Percentiles rank a stretch among this genome's conserved stretches.
phyloP scores from a whole-genome alignment of 805 yeast genomes.

The Ogataea nonfermentans region DNA sequence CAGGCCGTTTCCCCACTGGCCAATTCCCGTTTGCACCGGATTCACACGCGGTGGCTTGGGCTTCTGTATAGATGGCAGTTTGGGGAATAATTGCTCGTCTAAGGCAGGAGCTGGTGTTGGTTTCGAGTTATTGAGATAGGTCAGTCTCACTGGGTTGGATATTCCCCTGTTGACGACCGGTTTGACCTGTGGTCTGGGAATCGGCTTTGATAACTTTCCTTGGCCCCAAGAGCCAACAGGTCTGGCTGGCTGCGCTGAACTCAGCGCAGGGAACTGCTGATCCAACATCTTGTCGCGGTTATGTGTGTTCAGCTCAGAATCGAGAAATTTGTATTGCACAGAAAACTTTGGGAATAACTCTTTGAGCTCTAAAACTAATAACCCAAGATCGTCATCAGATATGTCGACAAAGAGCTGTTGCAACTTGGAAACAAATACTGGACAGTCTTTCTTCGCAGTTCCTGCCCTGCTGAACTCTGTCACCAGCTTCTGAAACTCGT shows the following conservation, averaged over 20 bases:
- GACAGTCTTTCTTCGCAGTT: constrained; percentile 45
- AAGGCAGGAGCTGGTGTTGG: constrained; percentile 7
- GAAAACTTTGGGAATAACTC: constrained; percentile 54
- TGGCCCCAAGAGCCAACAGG: constrained; percentile 10
- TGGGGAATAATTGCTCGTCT: constrained; percentile 31
- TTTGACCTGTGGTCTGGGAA: constrained; percentile 1
- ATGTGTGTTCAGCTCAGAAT: constrained; percentile 30
- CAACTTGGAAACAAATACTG: constrained; percentile 47
- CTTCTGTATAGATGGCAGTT: constrained; percentile 39
- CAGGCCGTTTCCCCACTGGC: constrained; percentile 33
- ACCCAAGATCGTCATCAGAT: constrained; percentile 48
- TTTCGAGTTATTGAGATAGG: constrained; percentile 11
- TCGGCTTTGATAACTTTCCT: not conserved
- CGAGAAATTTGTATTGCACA: constrained; percentile 39
- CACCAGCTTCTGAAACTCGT: constrained; percentile 50
- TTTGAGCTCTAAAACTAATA: constrained; percentile 59
- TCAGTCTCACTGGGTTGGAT: constrained; percentile 14
- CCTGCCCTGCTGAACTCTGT: constrained; percentile 46
- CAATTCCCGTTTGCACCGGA: constrained; percentile 36
- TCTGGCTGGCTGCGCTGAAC: constrained; percentile 4
- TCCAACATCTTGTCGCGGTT: constrained; percentile 26
- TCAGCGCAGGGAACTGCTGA: constrained; percentile 50
- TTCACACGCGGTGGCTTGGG: constrained; percentile 58
- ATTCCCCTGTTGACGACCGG: constrained; percentile 1
- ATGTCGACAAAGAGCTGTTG: constrained; percentile 42